Evolutionary conservation across 805 yeast genomes (phyloP).

Genomic region (Saccharomycopsis fibuligera): DNA sequence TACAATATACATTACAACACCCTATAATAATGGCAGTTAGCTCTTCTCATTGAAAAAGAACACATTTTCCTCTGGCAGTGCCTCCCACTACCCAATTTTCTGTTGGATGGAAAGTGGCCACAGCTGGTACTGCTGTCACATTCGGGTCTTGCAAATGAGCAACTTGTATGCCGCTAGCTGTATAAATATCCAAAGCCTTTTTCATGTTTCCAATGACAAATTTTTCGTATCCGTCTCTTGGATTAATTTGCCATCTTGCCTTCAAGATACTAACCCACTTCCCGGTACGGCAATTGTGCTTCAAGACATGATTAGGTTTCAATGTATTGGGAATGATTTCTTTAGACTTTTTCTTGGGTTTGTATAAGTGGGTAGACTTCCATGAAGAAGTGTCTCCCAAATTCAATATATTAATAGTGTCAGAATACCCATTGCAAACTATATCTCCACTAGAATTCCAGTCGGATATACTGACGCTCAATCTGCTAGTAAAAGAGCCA

Average conservation of each 20-base stretch:
- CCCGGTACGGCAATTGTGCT: conserved; percentile 94
- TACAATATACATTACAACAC: too few relatives aligned
- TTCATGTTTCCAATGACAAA: conserved; percentile 94
- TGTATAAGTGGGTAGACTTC: background rate
- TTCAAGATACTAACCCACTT: conserved; percentile 93
- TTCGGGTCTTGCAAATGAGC: conserved; percentile 59
- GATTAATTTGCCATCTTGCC: conserved; percentile 76
- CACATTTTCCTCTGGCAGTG: conserved; percentile 77
- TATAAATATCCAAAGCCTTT: conserved; percentile 75
- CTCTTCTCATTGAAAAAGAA: conserved; percentile 13
- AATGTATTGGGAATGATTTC: conserved; percentile 31
- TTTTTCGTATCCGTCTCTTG: conserved; percentile 67
- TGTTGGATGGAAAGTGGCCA: conserved; percentile 72
- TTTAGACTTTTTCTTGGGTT: conserved; percentile 15
- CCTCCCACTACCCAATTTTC: conserved; percentile 92
- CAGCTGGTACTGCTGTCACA: conserved; percentile 93
- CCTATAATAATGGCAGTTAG: too few relatives aligned
- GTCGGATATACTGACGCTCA: conserved; percentile 80
- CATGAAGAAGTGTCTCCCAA: conserved; percentile 29
- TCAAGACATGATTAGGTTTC: conserved; percentile 55
- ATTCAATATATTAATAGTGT: conserved; percentile 68
- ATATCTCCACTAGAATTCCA: conserved; percentile 66
- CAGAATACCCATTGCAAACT: conserved; percentile 93
- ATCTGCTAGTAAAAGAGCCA: conserved; percentile 54
- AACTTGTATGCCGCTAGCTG: conserved; percentile 66